Evolutionary conservation across 176 grass and related monocot species (phyloP), one percentile per base, ranked within the genome.

Genomic region (Chloris gayana): DNA sequence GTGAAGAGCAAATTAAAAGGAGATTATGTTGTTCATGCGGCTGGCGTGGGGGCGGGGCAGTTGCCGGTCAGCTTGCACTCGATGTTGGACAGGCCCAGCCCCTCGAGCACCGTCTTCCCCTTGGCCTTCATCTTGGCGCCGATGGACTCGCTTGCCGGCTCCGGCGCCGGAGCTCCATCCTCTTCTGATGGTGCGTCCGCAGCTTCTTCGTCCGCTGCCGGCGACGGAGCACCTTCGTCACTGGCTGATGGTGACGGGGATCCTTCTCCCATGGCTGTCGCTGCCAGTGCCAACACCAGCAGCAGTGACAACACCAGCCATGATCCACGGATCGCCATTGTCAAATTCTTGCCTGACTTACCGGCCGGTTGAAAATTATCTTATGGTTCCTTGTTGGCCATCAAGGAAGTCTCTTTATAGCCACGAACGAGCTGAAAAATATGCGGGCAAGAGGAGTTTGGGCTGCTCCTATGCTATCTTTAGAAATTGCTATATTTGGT

Each of bases 81-180:
- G 18, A 77, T 14, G 59, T 7, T 19, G 26, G 44, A 41, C 26
- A 21, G 1, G 17, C 58, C 58, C 10, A 61, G 58, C 58, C 58
- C 58, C 11, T 61, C 58, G 25, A 61, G 58, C 24, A 61, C 58
- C 24, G 58, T 61, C 58, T 61, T 61, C 58, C 58, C 58, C 58
- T 61, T 61, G 3, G 24, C 59, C 60, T 77, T 77, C 27, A 44
- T 34, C 75, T 77, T 77, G 39, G 38, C 39, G 26, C 39, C 59
- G 21, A 77, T 8, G 19, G 54, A 57, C 54, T 9, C 19, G 68
- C 41, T 47, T 1, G n/a, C 6, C n/a, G 8, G 22, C 18, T 58
- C 74, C 9, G 59, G 59, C 10, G 75, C 75, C 27, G 75, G 74
- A 11, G 58, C 58, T 9, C 19, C 70, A 2, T 35, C 70, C 4